phyloP scores from a whole-genome alignment of 2,329 filamentous ascomycete species.

The Fusarium robinianum region DNA sequence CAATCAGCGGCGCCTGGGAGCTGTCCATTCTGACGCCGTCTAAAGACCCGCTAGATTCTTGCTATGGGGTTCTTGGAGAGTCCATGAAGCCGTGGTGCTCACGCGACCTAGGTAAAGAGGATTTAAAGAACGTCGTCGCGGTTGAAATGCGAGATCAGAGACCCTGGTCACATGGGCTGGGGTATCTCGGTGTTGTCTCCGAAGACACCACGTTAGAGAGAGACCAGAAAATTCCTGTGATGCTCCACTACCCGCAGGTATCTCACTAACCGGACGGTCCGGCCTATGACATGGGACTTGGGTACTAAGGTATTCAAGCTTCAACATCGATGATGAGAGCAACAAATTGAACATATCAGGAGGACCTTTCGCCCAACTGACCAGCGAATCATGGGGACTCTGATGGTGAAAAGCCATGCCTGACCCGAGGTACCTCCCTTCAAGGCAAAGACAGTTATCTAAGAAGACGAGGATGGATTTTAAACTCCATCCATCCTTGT shows the following conservation, averaged over 20 bases:
- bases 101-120: conserved; percentile 6
- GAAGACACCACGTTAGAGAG: neutral
- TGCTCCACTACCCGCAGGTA: conserved; percentile 8
- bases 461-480: no score
- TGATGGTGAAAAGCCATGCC: no score
- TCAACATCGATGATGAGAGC: no score
- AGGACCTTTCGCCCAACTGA: no score
- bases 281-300: no score
- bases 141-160: conserved; percentile 29
- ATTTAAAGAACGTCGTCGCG: conserved; percentile 7
- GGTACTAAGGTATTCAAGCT: no score
- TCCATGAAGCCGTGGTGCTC: conserved; percentile 19
- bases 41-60: neutral
- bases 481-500: no score
- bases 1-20: conserved; percentile 47
- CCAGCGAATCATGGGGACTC: no score
- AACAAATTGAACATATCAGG: no score
- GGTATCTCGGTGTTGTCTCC: conserved; percentile 12
- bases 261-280: conserved; percentile 11
- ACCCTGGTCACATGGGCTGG: conserved; percentile 32
- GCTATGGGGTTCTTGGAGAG: conserved; percentile 9
- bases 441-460: no score
- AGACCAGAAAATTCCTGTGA: conserved; percentile 1
- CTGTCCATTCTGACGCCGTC: conserved; percentile 40
- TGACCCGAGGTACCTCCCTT: no score